Evolutionary conservation across 805 yeast species (phyloP).

Genomic region (Metahyphopichia silvanorum): DNA sequence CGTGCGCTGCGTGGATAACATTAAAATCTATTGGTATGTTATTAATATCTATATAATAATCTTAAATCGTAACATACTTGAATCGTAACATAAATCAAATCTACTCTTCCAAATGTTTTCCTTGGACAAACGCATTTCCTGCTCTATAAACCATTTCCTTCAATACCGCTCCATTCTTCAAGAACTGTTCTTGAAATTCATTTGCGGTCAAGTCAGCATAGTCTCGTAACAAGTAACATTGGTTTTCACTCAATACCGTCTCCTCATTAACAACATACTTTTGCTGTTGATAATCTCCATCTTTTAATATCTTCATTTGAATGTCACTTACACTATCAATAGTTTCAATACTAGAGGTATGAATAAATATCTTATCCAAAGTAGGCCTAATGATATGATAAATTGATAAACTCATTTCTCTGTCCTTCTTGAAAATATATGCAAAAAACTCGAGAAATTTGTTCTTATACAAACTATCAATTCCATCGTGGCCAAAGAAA

Average conservation of each 20-base stretch:
- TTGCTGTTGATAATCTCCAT: slow-evolving; percentile 14
- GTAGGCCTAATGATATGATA: slow-evolving; percentile 28
- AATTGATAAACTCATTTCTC: slow-evolving; percentile 19
- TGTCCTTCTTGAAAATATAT: slow-evolving; percentile 18
- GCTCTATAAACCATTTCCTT: slow-evolving; percentile 36
- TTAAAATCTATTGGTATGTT: no score
- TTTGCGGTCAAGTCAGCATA: not conserved
- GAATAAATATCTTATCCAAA: slow-evolving; percentile 24
- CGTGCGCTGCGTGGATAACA: no score
- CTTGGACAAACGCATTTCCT: slow-evolving; percentile 35
- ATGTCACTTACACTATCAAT: slow-evolving; percentile 27
- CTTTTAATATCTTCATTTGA: slow-evolving; percentile 15
- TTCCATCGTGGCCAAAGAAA: slow-evolving; percentile 24
- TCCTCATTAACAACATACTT: slow-evolving; percentile 10
- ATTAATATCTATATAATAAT: no score
- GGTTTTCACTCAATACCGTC: slow-evolving; percentile 12
- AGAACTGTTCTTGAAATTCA: slow-evolving; percentile 10
- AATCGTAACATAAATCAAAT: no score
- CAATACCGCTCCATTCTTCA: slow-evolving; percentile 9
- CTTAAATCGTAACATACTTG: no score
- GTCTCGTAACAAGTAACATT: slow-evolving; percentile 1
- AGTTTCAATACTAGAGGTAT: slow-evolving; percentile 21
- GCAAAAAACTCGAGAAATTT: slow-evolving; percentile 28
- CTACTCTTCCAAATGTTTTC: slow-evolving; percentile 29
- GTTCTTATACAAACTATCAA: slow-evolving; percentile 24